Base-by-base conservation (phyloP, 208 protist genomes). In the Acanthamoeba lenticulata region DNA sequence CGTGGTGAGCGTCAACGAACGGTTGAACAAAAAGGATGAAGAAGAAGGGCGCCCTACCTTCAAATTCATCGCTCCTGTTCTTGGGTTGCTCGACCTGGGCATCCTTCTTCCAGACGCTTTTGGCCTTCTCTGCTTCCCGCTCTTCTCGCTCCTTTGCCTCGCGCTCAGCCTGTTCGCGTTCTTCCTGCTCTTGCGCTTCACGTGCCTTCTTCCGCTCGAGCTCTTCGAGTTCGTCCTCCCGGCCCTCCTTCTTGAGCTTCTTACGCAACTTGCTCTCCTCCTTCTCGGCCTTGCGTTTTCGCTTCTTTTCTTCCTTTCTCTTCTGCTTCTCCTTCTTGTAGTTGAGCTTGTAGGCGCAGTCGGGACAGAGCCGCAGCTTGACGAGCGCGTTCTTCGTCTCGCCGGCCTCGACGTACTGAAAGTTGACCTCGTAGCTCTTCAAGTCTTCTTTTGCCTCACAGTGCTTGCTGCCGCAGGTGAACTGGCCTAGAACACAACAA, bases 331-430 rank as follows among this genome's bases (percentile, higher is more conserved):
- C 44, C 90, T 93, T 77, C 69, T 93, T 83, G 74, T 95, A 93
- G 45, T 90, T 92, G 52, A 95, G 90, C 92, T 95, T 95, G 47
- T 83, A 42, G 15, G 94, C 92, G 49, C 94, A 95, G 9, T 62
- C 24, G 6, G 92, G 94, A 45, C 94, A 95, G n/a, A 95, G 44
- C 29, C 94, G 38, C 40, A 95, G 67, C 74, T 95, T 95, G 67
- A 95, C 94, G 36, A 95, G 55, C 69, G 94, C 94, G 19, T 93
- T 90, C 67, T 94, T 95, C n/a, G 17, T 74, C 52, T 95, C 92
- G 32, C 94, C 94, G 21, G 72, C 92, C 52, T 95, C 94, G 42
- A 62, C 47, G 77, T 95, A 95, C 36, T 69, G 44, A 55, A 95
- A 95, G 34, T 89, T 79, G 29, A 95, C 94, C 62, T 95, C 69